Percentiles rank a stretch among this genome's conserved stretches.
Evolutionary conservation across 306 rosid species (phyloP).

Genomic region (Rubus parviflorus): DNA sequence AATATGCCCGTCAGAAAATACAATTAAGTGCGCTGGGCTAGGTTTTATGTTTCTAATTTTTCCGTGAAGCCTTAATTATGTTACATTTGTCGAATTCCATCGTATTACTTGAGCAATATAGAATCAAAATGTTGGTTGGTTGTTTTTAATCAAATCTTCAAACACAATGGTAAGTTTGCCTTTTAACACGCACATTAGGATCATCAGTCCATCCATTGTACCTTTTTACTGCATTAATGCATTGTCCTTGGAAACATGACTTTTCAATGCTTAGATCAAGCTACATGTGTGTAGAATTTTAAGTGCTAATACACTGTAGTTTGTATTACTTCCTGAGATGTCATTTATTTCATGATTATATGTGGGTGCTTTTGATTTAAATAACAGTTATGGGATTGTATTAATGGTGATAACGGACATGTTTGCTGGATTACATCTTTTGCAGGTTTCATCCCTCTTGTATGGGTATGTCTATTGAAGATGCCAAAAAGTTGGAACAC

Average conservation of each 20-base stretch:
- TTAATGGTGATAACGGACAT: conserved; percentile 1
- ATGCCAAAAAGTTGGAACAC: conserved; percentile 59
- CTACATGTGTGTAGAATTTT: background rate
- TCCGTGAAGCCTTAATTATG: background rate
- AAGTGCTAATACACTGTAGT: background rate
- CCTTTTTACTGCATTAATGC: background rate
- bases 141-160: background rate
- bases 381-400: background rate
- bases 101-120: background rate
- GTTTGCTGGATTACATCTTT: conserved; percentile 18
- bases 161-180: background rate
- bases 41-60: background rate
- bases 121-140: background rate
- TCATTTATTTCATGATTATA: background rate
- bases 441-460: conserved; percentile 72
- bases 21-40: background rate
- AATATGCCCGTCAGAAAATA: background rate
- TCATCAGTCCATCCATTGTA: background rate
- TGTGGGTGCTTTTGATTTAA: conserved; percentile 12
- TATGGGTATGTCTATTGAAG: conserved; percentile 69
- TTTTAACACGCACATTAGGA: background rate
- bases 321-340: background rate
- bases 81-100: background rate
- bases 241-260: background rate
- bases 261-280: conserved; percentile 1